Percentiles rank a stretch among this genome's conserved stretches.
phyloP scores from a whole-genome alignment of 768 basidiomycete species.

The Phaeotremella skinneri region DNA sequence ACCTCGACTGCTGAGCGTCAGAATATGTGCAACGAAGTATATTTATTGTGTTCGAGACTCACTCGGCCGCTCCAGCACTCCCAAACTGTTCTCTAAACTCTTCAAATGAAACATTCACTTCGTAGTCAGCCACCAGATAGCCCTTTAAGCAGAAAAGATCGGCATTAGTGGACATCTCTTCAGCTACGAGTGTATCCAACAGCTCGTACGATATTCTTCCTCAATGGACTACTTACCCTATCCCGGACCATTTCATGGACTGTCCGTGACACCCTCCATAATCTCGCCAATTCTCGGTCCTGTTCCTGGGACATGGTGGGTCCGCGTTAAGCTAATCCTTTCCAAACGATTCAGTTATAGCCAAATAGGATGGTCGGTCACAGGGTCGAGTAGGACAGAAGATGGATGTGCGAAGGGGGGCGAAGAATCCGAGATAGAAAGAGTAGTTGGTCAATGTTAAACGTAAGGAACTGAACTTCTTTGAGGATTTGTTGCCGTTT shows the following conservation, averaged over 20 bases:
- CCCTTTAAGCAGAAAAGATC: slow-evolving; percentile 60
- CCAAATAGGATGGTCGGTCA: too few species aligned
- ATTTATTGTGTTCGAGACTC: slow-evolving; percentile 50
- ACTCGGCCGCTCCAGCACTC: slow-evolving; percentile 78
- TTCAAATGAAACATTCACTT: slow-evolving; percentile 81
- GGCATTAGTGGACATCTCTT: slow-evolving; percentile 22
- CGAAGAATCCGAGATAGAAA: too few species aligned
- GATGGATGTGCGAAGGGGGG: too few species aligned
- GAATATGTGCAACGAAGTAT: not conserved
- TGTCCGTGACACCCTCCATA: slow-evolving; percentile 95
- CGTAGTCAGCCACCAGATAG: slow-evolving; percentile 89
- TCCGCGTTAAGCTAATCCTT: not conserved
- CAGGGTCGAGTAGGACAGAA: too few species aligned
- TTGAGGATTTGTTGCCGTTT: too few species aligned
- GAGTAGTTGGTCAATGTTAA: too few species aligned
- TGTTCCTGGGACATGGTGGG: slow-evolving; percentile 56
- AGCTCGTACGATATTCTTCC: not conserved
- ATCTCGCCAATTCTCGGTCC: slow-evolving; percentile 58
- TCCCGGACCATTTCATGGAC: slow-evolving; percentile 95
- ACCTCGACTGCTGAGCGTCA: slow-evolving; percentile 62
- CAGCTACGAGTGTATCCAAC: not conserved
- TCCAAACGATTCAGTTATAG: too few species aligned
- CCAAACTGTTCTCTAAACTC: slow-evolving; percentile 74
- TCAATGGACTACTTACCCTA: slow-evolving; percentile 61
- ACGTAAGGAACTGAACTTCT: too few species aligned